Base-by-base conservation (phyloP, 1,284 basidiomycete genomes). In the Puccinia hordei region DNA sequence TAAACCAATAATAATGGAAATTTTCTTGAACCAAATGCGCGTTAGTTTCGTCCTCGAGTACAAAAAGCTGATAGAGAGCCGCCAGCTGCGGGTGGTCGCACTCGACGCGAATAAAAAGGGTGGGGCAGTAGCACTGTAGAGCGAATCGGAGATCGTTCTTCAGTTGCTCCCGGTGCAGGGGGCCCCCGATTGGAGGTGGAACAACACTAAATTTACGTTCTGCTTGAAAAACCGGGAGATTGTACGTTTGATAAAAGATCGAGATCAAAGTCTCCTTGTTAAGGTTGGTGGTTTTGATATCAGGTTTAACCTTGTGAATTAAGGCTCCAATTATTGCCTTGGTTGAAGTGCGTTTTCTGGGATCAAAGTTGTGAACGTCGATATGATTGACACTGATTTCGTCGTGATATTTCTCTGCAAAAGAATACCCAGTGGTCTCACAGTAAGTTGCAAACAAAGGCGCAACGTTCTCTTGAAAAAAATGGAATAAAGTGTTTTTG, bases 71-170 rank as follows among this genome's bases (percentile, higher is more conserved):
- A 19, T 46, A 68, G 19, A 68, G n/a, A 2, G 38, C 66, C 12
- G 49, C 24, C 41, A 69, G 66, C 27, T 68, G 2, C 2, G 9
- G 2, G 0, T 68, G 1, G 66, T 5, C 8, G 41, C 66, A 68
- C 66, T 51, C 41, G 24, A 49, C 8, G 6, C 22, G n/a, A 30
- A 68, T 2, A 49, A 68, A 68, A 51, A 68, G 41, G 66, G 46
- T 46, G 41, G 66, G 66, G n/a, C n/a, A 30, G 38, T 68, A 68
- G 13, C 41, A 46, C 66, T 68, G 66, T 49, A 68, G 22, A 46
- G 66, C 66, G n/a, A 68, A 68, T 24, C 44, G 41, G 12, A 68
- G 5, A 27, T 68, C 41, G 44, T 68, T 68, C 2, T 27, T 2
- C 6, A 3, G 1, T n/a, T 41, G 63, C 6, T n/a, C 9, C 63